Percentiles rank a stretch among this genome's conserved stretches.
Conservation (phyloP, 2,329 filamentous ascomycete genomes). For the Scedosporium boydii region DNA sequence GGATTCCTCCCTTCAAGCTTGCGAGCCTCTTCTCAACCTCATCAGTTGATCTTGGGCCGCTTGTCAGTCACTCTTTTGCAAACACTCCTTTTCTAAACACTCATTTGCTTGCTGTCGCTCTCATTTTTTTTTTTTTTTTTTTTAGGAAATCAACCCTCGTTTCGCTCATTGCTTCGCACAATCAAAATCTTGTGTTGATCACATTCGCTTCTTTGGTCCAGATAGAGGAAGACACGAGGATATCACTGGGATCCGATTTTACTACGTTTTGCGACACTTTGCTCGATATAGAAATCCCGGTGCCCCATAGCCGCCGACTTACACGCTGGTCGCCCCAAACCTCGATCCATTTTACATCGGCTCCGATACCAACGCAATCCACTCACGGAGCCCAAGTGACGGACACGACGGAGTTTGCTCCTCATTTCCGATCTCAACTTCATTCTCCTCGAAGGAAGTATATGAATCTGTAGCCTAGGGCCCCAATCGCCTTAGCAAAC, state of each 20-base stretch:
- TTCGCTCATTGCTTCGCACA: neutral
- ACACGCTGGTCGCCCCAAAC: neutral
- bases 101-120: neutral
- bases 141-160: neutral
- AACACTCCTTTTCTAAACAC: neutral
- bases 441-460: neutral
- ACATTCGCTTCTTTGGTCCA: constrained; percentile 1
- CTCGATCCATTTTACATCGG: neutral
- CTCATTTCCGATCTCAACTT: neutral
- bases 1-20: neutral
- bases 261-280: neutral
- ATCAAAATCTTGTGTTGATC: constrained; percentile 2
- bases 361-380: neutral
- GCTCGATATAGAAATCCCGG: neutral
- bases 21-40: neutral
- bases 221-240: neutral
- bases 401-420: neutral
- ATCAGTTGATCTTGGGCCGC: neutral
- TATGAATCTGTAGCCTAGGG: neutral
- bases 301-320: neutral
- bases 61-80: constrained; percentile 4
- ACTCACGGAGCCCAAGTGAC: neutral
- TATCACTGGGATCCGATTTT: neutral
- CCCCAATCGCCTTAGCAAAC: neutral
- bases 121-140: neutral